A percentile compares a stretch with the other conserved stretches of the same genome.
These are phyloP conservation scores for Xylaria palmicola DNA, from an alignment of 495 filamentous ascomycete genomes.

Conservation along the genomic window DNA sequence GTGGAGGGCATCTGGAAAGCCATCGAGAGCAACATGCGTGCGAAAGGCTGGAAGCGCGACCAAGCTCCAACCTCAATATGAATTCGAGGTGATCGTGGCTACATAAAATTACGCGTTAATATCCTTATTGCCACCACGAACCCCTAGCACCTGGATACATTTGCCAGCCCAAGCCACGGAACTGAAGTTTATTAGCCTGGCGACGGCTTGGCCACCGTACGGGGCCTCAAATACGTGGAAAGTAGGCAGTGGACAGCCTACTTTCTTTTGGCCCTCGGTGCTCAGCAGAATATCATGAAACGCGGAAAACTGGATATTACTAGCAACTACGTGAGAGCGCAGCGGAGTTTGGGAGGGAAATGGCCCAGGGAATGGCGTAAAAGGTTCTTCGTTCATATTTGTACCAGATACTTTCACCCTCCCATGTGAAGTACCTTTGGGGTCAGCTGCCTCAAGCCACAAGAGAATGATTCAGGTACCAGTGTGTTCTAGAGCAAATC, in stretches of 20 bases:
- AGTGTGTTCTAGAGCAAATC: not conserved
- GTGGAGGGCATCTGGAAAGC: constrained; percentile 90
- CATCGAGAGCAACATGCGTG: constrained; percentile 85
- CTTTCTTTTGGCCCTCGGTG: not conserved
- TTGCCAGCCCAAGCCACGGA: not conserved
- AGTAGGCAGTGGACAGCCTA: too few relatives aligned
- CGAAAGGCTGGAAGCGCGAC: constrained; percentile 77
- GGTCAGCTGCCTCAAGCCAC: not conserved
- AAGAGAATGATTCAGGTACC: not conserved
- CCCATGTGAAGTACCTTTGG: not conserved
- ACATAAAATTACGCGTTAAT: not conserved
- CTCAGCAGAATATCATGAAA: not conserved
- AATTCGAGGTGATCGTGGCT: constrained; percentile 31
- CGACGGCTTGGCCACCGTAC: not conserved
- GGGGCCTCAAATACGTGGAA: not conserved
- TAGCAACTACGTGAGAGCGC: not conserved
- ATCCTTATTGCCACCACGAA: not conserved
- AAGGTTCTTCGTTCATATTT: constrained; percentile 4
- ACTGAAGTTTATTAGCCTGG: too few relatives aligned
- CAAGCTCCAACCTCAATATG: constrained; percentile 53
- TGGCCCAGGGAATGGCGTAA: constrained; percentile 8
- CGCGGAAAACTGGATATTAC: not conserved
- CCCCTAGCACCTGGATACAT: not conserved
- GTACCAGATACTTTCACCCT: not conserved
- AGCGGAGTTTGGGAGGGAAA: constrained; percentile 5